These are phyloP conservation scores for Lentinula novae-zelandiae DNA, from an alignment of 1,284 basidiomycete species.

Conservation along the genomic window DNA sequence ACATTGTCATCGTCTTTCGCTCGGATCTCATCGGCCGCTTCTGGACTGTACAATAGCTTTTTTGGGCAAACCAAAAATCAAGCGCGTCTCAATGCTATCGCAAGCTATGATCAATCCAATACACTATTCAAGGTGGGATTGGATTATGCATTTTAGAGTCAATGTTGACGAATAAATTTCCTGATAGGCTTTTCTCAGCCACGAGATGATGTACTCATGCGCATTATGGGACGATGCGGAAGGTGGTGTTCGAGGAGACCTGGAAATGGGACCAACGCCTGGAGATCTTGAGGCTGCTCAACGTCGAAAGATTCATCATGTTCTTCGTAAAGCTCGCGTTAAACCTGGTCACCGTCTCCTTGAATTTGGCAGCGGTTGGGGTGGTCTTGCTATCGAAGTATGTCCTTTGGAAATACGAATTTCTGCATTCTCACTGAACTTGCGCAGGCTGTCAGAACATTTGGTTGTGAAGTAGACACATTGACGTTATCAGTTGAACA, in stretches of 20 bases:
- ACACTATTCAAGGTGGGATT: constrained; percentile 64
- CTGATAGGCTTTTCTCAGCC: constrained; percentile 72
- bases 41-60: constrained; percentile 74
- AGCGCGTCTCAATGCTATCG: constrained; percentile 79
- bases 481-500: constrained; percentile 86
- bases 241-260: constrained; percentile 66
- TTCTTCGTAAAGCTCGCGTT: constrained; percentile 75
- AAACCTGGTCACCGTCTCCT: constrained; percentile 76
- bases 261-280: constrained; percentile 42
- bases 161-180: constrained; percentile 15
- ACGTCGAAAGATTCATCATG: constrained; percentile 73
- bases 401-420: constrained; percentile 22
- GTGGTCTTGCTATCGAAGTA: constrained; percentile 85
- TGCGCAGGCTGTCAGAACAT: constrained; percentile 57
- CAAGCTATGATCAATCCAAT: constrained; percentile 89
- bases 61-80: constrained; percentile 78
- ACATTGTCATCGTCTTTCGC: constrained; percentile 64
- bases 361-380: constrained; percentile 94
- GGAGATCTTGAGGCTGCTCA: constrained; percentile 82
- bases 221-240: constrained; percentile 76
- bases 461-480: constrained; percentile 82
- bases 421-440: neutral
- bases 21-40: constrained; percentile 63
- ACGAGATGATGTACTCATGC: constrained; percentile 93
- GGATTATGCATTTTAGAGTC: constrained; percentile 9